Percentiles rank a stretch among this genome's conserved stretches.
Conservation (phyloP, 2,329 filamentous ascomycete genomes). For the Colletotrichum salicis region DNA sequence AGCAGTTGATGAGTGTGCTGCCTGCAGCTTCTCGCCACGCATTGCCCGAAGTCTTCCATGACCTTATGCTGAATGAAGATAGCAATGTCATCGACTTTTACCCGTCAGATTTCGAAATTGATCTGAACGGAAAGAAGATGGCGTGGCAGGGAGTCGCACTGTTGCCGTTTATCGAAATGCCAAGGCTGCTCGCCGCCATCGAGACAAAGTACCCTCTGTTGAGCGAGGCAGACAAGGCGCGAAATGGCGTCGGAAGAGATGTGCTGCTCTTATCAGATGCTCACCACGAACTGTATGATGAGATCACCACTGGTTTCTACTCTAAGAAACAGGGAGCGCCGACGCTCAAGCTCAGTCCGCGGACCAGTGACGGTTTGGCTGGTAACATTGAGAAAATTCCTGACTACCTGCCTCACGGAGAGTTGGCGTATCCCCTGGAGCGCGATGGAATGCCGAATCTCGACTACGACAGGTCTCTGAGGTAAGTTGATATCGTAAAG, state of each 20-base stretch:
- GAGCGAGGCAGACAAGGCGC: constrained; percentile 77
- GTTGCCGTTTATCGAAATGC: constrained; percentile 95
- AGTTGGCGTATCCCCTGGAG: constrained; percentile 81
- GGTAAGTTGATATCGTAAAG: constrained; percentile 62
- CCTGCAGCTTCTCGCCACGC: constrained; percentile 93
- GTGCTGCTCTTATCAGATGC: constrained; percentile 85
- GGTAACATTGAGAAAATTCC: constrained; percentile 86
- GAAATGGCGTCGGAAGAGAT: constrained; percentile 84
- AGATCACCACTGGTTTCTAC: constrained; percentile 87
- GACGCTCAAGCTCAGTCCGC: constrained; percentile 78
- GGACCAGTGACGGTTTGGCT: constrained; percentile 79
- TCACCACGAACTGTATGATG: constrained; percentile 83
- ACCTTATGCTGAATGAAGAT: constrained; percentile 86
- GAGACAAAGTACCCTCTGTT: constrained; percentile 83
- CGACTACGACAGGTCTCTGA: constrained; percentile 87
- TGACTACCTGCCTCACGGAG: constrained; percentile 84
- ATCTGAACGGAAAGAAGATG: constrained; percentile 98
- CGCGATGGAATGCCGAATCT: constrained; percentile 78
- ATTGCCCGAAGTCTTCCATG: constrained; percentile 87
- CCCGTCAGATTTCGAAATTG: constrained; percentile 90
- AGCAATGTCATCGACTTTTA: constrained; percentile 98
- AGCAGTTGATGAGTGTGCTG: constrained; percentile 97
- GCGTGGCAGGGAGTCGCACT: constrained; percentile 96
- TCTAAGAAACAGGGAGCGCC: constrained; percentile 81
- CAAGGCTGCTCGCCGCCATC: constrained; percentile 84